phyloP scores from a whole-genome alignment of 2,329 filamentous ascomycete species.

The Colletotrichum trifolii region DNA sequence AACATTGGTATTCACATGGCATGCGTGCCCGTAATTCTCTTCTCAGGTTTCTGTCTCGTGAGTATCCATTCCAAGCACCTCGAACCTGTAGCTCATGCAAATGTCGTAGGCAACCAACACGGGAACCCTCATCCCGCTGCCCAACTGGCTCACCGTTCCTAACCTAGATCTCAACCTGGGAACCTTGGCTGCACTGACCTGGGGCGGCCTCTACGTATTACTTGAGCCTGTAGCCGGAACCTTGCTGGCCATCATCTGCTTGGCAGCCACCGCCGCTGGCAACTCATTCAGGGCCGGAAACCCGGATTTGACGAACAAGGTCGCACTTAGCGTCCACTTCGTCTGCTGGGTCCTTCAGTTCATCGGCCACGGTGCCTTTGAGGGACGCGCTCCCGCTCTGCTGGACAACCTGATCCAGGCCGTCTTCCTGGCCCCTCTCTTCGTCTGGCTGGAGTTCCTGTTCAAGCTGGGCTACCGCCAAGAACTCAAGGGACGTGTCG shows the following conservation, averaged over 20 bases:
- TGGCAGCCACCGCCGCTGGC: constrained; percentile 77
- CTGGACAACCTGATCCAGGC: constrained; percentile 94
- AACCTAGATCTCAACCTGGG: constrained; percentile 75
- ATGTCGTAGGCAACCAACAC: constrained; percentile 67
- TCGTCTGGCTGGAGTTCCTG: constrained; percentile 95
- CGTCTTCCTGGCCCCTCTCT: constrained; percentile 91
- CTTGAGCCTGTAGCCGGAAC: constrained; percentile 94
- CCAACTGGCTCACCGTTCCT: constrained; percentile 74
- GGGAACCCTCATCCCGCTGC: constrained; percentile 71
- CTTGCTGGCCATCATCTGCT: constrained; percentile 78
- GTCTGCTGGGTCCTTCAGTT: constrained; percentile 91
- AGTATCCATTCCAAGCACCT: constrained; percentile 43
- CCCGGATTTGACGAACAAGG: constrained; percentile 60
- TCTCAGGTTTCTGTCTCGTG: constrained; percentile 79
- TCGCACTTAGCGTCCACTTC: constrained; percentile 75
- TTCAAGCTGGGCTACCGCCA: constrained; percentile 92
- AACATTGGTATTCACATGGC: constrained; percentile 84
- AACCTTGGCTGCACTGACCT: constrained; percentile 73
- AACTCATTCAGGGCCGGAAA: constrained; percentile 78
- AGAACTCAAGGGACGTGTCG: constrained; percentile 84
- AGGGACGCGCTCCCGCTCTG: constrained; percentile 87
- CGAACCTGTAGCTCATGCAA: constrained; percentile 25
- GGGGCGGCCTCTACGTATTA: constrained; percentile 85
- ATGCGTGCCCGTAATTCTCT: constrained; percentile 81
- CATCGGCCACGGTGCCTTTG: constrained; percentile 88